Evolutionary conservation across 169 alveolate species (phyloP).

Genomic region (Besnoitia besnoiti): DNA sequence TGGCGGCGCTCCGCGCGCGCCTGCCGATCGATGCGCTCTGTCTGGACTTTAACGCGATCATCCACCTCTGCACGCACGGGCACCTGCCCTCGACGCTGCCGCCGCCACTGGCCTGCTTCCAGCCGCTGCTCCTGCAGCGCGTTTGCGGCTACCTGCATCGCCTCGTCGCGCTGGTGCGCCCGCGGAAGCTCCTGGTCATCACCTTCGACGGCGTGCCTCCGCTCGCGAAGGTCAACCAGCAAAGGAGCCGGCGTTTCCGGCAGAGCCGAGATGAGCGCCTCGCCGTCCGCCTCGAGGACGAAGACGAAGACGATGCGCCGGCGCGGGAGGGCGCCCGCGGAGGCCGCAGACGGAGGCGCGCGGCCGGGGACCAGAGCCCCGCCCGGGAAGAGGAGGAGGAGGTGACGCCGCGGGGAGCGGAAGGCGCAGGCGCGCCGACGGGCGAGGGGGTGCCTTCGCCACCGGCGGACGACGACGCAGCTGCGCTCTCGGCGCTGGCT

Average conservation of each 20-base stretch:
- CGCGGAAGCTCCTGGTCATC: constrained; percentile 90
- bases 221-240: constrained; percentile 98
- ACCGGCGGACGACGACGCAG: neutral
- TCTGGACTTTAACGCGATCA: constrained; percentile 59
- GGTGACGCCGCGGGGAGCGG: neutral
- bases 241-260: constrained; percentile 91
- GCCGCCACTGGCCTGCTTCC: neutral
- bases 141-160: constrained; percentile 49
- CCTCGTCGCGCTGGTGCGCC: constrained; percentile 91
- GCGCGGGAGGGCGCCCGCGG: too few species aligned
- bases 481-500: neutral
- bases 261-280: constrained; percentile 69
- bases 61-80: constrained; percentile 64
- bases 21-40: constrained; percentile 54
- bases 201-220: constrained; percentile 99
- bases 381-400: neutral
- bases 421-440: neutral
- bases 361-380: too few species aligned
- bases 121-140: constrained; percentile 57
- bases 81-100: constrained; percentile 52
- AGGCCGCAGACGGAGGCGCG: too few species aligned
- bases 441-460: neutral
- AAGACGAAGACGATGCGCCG: neutral
- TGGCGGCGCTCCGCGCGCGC: constrained; percentile 27
- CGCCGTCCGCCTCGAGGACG: neutral